Evolutionary conservation across 1,284 basidiomycete genomes (phyloP), one percentile per base, ranked within the genome.

Genomic region (Ustanciosporium gigantosporum): DNA sequence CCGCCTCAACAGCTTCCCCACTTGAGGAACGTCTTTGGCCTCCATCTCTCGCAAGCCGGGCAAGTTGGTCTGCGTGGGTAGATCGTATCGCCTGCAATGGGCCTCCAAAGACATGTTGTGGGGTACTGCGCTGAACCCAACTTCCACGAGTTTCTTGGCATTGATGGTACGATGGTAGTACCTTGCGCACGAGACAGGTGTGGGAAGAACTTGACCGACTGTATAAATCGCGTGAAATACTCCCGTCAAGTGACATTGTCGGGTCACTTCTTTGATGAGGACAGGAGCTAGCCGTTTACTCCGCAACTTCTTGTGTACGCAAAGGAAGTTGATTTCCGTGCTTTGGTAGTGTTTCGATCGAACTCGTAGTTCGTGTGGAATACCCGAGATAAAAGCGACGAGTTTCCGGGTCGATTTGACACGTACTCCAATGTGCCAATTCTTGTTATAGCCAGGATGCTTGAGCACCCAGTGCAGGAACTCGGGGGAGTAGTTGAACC

Each of bases 181-280:
- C 91, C 22, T 85, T 11, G 70, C 42, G 37, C 70, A 73, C 23
- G 53, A 60, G 2, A 75, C 56, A 4, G 75, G 75, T 6, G 75
- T 77, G 1, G 75, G 75, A 3, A 77, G 46, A 0, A 76, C 75
- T 0, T 49, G 45, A 3, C 75, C 75, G 5, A 64, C 93, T 0
- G 95, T 99, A 79, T 98, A 98, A 47, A 98, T 90, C 4, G 95
- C 95, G 79, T 99, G 95, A 82, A 96, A 98, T 41, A 95, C 83
- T 38, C 91, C 89, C 56, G 86, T 84, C 16, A 97, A 82, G 78
- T 98, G 87, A 59, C 90, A 90, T 73, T 90, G 89, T 15, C 95
- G 85, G 0, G 95, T 99, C 22, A 98, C 89, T 79, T 99, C 95
- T 79, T 97, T 96, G 81, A 99, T 99, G 41, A 99, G 83, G 21